These are phyloP conservation scores for Daedalea quercina DNA, from an alignment of 768 basidiomycete species.

Conservation along the genomic window DNA sequence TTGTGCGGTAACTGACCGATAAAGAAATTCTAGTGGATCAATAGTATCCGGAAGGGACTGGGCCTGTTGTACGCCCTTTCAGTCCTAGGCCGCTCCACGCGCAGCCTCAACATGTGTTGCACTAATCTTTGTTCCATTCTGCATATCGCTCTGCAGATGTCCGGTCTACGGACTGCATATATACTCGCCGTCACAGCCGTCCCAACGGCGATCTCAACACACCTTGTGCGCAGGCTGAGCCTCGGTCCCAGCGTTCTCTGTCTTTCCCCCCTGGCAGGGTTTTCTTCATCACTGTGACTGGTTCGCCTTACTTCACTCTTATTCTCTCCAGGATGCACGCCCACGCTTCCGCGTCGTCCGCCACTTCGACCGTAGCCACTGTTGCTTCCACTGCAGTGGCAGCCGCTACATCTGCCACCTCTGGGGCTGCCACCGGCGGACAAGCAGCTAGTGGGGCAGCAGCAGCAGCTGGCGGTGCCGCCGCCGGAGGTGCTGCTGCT, in stretches of 20 bases:
- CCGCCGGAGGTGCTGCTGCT: neutral
- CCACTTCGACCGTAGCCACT: neutral
- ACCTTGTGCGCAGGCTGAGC: neutral
- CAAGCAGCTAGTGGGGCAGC: neutral
- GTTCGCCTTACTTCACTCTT: neutral
- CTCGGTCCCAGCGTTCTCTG: neutral
- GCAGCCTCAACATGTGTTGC: too few species aligned
- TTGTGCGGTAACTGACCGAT: too few species aligned
- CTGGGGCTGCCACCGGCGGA: neutral
- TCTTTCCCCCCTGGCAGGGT: neutral
- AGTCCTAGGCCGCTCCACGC: too few species aligned
- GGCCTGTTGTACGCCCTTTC: too few species aligned
- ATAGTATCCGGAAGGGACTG: too few species aligned
- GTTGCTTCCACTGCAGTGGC: neutral
- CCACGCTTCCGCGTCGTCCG: neutral
- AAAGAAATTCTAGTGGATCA: too few species aligned
- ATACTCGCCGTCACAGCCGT: neutral
- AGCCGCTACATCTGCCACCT: neutral
- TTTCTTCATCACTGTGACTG: neutral
- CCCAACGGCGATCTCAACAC: neutral
- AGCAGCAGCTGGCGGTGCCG: neutral
- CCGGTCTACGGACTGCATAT: neutral
- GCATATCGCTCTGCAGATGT: too few species aligned
- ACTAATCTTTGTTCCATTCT: too few species aligned
- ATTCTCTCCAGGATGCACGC: neutral